Conservation (phyloP, 805 yeast species). For the Candida dajiaensis region DNA sequence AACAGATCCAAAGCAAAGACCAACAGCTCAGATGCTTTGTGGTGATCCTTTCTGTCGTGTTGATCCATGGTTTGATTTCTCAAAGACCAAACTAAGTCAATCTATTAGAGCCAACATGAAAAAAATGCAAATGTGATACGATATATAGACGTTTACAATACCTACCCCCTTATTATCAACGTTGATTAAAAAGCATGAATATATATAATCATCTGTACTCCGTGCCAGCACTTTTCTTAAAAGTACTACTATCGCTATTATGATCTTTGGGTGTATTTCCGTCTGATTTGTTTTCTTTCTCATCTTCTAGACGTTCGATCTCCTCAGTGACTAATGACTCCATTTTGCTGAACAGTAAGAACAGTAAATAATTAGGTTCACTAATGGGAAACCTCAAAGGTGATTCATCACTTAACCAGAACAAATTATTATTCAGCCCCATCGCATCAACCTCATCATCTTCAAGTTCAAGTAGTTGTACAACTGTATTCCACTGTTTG, state of each 20-base stretch:
- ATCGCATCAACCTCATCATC: slow-evolving; percentile 14
- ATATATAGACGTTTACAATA: slow-evolving; percentile 1
- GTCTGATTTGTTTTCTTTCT: not conserved
- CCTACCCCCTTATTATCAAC: not conserved
- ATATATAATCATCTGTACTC: not conserved
- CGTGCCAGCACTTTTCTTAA: too few relatives aligned
- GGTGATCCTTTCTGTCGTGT: slow-evolving; percentile 45
- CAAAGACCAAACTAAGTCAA: slow-evolving; percentile 47
- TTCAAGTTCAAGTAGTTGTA: slow-evolving; percentile 26
- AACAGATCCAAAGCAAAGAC: slow-evolving; percentile 76
- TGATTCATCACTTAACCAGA: slow-evolving; percentile 62
- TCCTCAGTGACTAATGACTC: slow-evolving; percentile 10
- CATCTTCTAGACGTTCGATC: slow-evolving; percentile 1
- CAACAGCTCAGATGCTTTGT: slow-evolving; percentile 70
- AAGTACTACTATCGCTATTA: not conserved
- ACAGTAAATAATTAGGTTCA: slow-evolving; percentile 58
- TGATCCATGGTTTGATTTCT: slow-evolving; percentile 41
- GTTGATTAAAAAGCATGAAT: not conserved
- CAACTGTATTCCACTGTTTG: slow-evolving; percentile 45
- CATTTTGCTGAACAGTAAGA: slow-evolving; percentile 27
- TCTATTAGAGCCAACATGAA: slow-evolving; percentile 42
- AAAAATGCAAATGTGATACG: slow-evolving; percentile 9
- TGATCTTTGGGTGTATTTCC: not conserved
- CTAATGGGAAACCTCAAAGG: slow-evolving; percentile 66
- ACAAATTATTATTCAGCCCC: slow-evolving; percentile 28